Conservation (phyloP, 2,329 filamentous ascomycete species). For the Colletotrichum gigasporum region DNA sequence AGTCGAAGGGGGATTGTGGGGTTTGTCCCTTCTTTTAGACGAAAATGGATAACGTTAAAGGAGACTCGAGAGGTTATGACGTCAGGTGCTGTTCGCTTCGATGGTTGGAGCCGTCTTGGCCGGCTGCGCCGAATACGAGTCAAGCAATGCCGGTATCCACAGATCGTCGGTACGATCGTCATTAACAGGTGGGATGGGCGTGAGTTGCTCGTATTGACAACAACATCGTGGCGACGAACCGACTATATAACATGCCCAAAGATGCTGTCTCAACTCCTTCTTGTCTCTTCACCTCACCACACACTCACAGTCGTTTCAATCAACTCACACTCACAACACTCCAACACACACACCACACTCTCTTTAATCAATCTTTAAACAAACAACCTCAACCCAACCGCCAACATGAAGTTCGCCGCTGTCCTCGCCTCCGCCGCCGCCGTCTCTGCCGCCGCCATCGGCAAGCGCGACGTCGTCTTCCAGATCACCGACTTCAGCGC, state of each 20-base stretch:
- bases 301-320: background rate
- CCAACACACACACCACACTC: background rate
- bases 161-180: constrained; percentile 21
- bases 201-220: constrained; percentile 12
- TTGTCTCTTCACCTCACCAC: background rate
- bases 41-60: constrained; percentile 17
- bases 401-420: constrained; percentile 40
- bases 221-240: background rate
- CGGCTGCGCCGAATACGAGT: constrained; percentile 20
- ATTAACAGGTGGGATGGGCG: background rate
- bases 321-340: background rate
- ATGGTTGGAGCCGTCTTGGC: no score
- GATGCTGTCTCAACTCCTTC: fast-evolving
- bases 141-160: background rate
- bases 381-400: constrained; percentile 4
- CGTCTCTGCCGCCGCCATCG: constrained; percentile 35
- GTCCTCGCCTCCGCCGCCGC: constrained; percentile 35
- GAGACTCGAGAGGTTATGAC: background rate
- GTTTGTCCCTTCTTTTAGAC: constrained; percentile 14
- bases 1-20: background rate
- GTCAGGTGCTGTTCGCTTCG: constrained; percentile 13
- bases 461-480: constrained; percentile 36
- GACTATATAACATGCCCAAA: constrained; percentile 2
- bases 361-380: background rate
- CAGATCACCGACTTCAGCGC: constrained; percentile 39